Conservation (phyloP, 164 flowering plant species). For the Saururus chinensis region DNA sequence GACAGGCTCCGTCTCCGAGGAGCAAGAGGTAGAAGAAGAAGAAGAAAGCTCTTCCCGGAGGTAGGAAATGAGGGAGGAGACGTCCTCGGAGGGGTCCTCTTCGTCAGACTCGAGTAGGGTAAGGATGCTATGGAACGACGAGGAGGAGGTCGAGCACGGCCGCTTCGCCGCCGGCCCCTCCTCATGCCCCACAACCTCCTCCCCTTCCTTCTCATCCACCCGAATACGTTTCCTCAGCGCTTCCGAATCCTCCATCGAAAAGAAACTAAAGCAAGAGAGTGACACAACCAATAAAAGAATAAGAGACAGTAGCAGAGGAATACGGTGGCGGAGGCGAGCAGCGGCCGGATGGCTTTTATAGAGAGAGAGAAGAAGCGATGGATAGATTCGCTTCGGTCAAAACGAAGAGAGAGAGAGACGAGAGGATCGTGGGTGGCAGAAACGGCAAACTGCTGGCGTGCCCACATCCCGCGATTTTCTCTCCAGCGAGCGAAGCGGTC, state of each 20-base stretch:
- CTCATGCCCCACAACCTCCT: not conserved
- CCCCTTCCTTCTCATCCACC: conserved; percentile 2
- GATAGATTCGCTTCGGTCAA: not conserved
- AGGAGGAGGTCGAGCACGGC: not conserved
- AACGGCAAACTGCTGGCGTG: not conserved
- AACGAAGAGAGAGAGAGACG: not conserved
- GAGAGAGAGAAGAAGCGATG: not conserved
- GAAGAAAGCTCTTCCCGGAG: conserved; percentile 11
- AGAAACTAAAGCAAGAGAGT: not conserved
- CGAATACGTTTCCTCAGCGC: conserved; percentile 1
- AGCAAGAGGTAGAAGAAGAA: too few relatives aligned
- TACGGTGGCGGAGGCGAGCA: not conserved
- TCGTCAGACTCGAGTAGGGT: conserved; percentile 12
- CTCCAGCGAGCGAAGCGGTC: too few relatives aligned
- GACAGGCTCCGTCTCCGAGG: conserved; percentile 1
- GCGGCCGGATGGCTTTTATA: not conserved
- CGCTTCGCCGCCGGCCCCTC: conserved; percentile 1
- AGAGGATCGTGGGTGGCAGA: not conserved
- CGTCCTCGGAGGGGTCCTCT: conserved; percentile 9
- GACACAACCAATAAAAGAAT: not conserved
- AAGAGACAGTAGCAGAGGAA: not conserved
- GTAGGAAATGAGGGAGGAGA: conserved; percentile 5
- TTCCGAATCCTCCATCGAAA: conserved; percentile 4
- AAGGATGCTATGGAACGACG: conserved; percentile 3
- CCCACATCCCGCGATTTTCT: too few relatives aligned